Percentiles rank a stretch among this genome's conserved stretches.
These are phyloP conservation scores for Wickerhamomyces bisporus DNA, from an alignment of 805 yeast genomes.

Conservation along the genomic window DNA sequence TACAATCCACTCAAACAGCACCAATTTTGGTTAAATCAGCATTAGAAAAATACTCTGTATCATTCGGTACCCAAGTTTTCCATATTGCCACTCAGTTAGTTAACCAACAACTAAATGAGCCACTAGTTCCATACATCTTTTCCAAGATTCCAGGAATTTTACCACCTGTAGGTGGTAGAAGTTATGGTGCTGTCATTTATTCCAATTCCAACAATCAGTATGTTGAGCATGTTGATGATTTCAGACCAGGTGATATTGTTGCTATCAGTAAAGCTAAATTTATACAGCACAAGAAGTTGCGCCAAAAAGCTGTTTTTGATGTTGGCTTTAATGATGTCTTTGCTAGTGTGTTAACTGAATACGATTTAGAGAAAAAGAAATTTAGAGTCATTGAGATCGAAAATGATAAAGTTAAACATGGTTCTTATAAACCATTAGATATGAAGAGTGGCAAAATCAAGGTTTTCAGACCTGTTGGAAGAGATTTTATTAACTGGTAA, in stretches of 20 bases:
- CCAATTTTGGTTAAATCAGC: slow-evolving; percentile 42
- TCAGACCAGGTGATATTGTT: slow-evolving; percentile 80
- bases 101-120: slow-evolving; percentile 20
- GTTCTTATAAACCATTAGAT: slow-evolving; percentile 63
- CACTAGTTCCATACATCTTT: slow-evolving; percentile 33
- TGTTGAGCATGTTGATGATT: slow-evolving; percentile 51
- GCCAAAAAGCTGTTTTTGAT: slow-evolving; percentile 50
- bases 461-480: slow-evolving; percentile 74
- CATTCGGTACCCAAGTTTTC: slow-evolving; percentile 48
- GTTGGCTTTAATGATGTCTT: slow-evolving; percentile 53
- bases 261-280: slow-evolving; percentile 74
- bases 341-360: slow-evolving; percentile 61
- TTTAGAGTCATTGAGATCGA: slow-evolving; percentile 61
- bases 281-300: slow-evolving; percentile 53
- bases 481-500: slow-evolving; percentile 71
- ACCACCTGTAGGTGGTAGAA: slow-evolving; percentile 57
- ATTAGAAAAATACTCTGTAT: slow-evolving; percentile 43
- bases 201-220: slow-evolving; percentile 44
- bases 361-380: slow-evolving; percentile 68
- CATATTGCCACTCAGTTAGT: slow-evolving; percentile 36
- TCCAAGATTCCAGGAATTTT: slow-evolving; percentile 38
- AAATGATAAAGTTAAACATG: slow-evolving; percentile 48
- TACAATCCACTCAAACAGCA: slow-evolving; percentile 33
- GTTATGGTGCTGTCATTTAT: slow-evolving; percentile 72
- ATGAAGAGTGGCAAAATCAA: slow-evolving; percentile 74